These are phyloP conservation scores for Hydnomerulius pinastri DNA, from an alignment of 768 basidiomycete genomes.

Conservation along the genomic window DNA sequence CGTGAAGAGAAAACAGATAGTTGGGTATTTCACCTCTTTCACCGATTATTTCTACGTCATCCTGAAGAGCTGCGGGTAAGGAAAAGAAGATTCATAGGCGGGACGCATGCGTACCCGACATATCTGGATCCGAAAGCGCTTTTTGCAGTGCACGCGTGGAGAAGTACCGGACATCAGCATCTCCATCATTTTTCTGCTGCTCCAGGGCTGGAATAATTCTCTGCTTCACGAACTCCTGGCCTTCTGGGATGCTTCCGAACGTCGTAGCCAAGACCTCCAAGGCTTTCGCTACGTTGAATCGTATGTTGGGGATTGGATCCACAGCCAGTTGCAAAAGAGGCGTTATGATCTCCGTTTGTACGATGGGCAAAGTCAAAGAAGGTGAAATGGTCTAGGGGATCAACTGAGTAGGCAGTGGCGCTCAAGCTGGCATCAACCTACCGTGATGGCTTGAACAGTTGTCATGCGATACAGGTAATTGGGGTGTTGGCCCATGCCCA, in stretches of 20 bases:
- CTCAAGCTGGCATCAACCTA: slow-evolving; percentile 39
- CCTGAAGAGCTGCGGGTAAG: slow-evolving; percentile 14
- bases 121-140: slow-evolving; percentile 38
- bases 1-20: slow-evolving; percentile 21
- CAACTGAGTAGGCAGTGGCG: slow-evolving; percentile 6
- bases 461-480: slow-evolving; percentile 99
- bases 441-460: slow-evolving; percentile 97
- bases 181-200: slow-evolving; percentile 82
- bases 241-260: slow-evolving; percentile 64
- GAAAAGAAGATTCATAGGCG: neutral
- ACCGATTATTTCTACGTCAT: slow-evolving; percentile 21
- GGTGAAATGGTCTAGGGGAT: slow-evolving; percentile 87
- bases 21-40: slow-evolving; percentile 34
- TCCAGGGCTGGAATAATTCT: slow-evolving; percentile 83
- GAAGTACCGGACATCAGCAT: slow-evolving; percentile 97
- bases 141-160: slow-evolving; percentile 78
- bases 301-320: slow-evolving; percentile 97
- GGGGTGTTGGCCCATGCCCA: slow-evolving; percentile 95
- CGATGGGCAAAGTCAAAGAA: slow-evolving; percentile 79
- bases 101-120: slow-evolving; percentile 35
- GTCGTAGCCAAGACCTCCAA: slow-evolving; percentile 84
- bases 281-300: slow-evolving; percentile 97
- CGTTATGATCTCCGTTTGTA: slow-evolving; percentile 81
- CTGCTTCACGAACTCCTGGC: slow-evolving; percentile 70
- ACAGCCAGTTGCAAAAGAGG: slow-evolving; percentile 79